Conservation (phyloP, 495 filamentous ascomycete species). For the Penicillium ucsense region DNA sequence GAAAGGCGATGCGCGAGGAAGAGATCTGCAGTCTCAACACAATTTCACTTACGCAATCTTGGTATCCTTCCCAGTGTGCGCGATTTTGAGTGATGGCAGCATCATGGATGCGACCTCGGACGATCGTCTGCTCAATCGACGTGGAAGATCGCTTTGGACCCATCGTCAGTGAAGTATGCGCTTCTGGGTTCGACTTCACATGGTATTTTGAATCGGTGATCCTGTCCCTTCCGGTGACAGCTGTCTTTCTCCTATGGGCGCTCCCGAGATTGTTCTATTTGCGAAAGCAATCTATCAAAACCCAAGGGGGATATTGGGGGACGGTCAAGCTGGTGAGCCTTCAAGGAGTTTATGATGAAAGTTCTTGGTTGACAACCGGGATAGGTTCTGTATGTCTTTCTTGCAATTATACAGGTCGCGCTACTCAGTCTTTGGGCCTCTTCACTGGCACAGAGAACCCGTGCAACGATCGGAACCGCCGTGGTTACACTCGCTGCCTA, state of each 20-base stretch:
- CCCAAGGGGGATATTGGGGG: constrained; percentile 14
- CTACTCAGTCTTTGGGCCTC: constrained; percentile 29
- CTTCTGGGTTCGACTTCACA: constrained; percentile 39
- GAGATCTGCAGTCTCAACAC: no score
- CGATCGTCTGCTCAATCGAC: background rate
- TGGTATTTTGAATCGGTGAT: constrained; percentile 37
- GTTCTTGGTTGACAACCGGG: no score
- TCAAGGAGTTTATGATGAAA: no score
- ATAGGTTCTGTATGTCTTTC: constrained; percentile 23
- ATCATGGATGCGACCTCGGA: background rate
- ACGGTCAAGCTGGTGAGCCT: constrained; percentile 26
- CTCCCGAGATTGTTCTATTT: constrained; percentile 27
- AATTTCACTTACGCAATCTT: no score
- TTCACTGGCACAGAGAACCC: constrained; percentile 5
- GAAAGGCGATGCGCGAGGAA: no score
- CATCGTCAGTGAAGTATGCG: background rate
- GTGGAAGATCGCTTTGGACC: constrained; percentile 6
- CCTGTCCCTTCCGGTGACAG: constrained; percentile 30
- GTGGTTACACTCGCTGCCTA: constrained; percentile 19
- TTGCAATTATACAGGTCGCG: constrained; percentile 23
- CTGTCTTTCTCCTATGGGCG: constrained; percentile 25
- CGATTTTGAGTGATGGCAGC: background rate
- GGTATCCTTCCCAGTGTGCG: no score
- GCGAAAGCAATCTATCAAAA: constrained; percentile 21
- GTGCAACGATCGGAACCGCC: constrained; percentile 9